A percentile compares a stretch with the other conserved stretches of the same genome.
phyloP scores from a whole-genome alignment of 139 green algal genomes.

The Ulvella scutata region DNA sequence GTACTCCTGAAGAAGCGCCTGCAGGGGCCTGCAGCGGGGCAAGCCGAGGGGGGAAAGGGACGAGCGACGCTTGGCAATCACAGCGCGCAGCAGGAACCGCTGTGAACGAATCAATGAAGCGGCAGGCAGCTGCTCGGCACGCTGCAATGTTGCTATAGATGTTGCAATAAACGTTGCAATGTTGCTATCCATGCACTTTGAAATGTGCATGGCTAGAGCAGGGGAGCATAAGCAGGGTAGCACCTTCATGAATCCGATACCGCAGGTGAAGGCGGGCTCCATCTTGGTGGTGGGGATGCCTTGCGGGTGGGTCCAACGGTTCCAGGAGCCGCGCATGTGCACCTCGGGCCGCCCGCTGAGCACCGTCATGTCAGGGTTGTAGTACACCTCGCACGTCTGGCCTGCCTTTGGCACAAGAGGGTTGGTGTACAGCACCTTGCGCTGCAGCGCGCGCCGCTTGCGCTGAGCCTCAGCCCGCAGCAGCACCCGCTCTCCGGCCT shows the following conservation, averaged over 20 bases:
- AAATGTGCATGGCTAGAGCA: too few species aligned
- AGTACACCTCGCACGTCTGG: conserved; percentile 63
- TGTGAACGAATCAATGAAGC: too few species aligned
- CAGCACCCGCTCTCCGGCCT: neutral
- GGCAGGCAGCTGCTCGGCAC: too few species aligned
- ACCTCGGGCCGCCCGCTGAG: conserved; percentile 63
- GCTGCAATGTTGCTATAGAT: too few species aligned
- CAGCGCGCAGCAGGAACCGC: too few species aligned
- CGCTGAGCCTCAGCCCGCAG: conserved; percentile 25
- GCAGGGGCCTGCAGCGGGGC: neutral
- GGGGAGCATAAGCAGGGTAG: too few species aligned
- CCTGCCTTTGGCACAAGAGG: conserved; percentile 40
- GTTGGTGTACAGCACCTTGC: conserved; percentile 64
- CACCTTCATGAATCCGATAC: conserved; percentile 38
- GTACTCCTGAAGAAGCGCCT: neutral
- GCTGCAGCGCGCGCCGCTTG: conserved; percentile 46
- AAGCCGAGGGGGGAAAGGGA: neutral
- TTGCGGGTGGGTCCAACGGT: conserved; percentile 51
- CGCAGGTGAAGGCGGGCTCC: conserved; percentile 29
- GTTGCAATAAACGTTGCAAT: too few species aligned
- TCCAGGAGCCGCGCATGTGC: conserved; percentile 64
- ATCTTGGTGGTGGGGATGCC: conserved; percentile 29
- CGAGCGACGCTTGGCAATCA: neutral
- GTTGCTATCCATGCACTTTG: too few species aligned
- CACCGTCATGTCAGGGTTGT: conserved; percentile 81